phyloP scores from a whole-genome alignment of 2,329 filamentous ascomycete species.

The Colletotrichum falcatum region DNA sequence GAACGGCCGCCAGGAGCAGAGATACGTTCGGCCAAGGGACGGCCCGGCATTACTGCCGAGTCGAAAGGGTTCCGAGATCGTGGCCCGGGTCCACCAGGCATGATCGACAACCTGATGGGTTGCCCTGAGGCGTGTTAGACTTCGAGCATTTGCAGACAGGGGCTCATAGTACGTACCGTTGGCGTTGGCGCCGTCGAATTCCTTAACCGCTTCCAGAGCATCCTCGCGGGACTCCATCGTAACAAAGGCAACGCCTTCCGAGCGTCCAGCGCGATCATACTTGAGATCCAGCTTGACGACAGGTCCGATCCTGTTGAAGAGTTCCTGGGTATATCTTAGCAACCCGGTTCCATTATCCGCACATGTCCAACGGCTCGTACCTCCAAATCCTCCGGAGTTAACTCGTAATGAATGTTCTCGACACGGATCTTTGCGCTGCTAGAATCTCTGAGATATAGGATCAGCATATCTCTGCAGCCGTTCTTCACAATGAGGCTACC shows the following conservation, averaged over 20 bases:
- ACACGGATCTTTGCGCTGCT: constrained; percentile 80
- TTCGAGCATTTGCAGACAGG: background rate
- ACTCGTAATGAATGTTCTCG: constrained; percentile 92
- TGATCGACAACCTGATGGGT: constrained; percentile 79
- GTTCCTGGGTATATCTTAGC: constrained; percentile 67
- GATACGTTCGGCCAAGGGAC: constrained; percentile 71
- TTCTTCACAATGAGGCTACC: constrained; percentile 46
- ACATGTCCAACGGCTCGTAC: constrained; percentile 58
- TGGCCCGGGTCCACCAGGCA: constrained; percentile 63
- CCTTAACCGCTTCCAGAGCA: constrained; percentile 78
- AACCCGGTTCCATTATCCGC: too few relatives aligned
- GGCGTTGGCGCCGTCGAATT: constrained; percentile 92
- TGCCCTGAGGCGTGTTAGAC: constrained; percentile 64
- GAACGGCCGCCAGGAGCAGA: constrained; percentile 67
- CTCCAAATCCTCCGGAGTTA: constrained; percentile 85
- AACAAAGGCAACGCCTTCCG: constrained; percentile 85
- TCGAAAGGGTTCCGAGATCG: constrained; percentile 66
- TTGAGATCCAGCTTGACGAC: constrained; percentile 76
- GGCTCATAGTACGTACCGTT: constrained; percentile 66
- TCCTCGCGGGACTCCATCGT: constrained; percentile 80
- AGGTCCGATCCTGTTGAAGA: constrained; percentile 83
- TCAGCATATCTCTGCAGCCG: constrained; percentile 41
- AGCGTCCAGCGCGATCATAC: constrained; percentile 91
- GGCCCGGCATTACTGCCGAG: constrained; percentile 65
- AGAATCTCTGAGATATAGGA: constrained; percentile 56